Base-by-base conservation (phyloP, 768 basidiomycete genomes). In the Cystofilobasidium bisporidii region DNA sequence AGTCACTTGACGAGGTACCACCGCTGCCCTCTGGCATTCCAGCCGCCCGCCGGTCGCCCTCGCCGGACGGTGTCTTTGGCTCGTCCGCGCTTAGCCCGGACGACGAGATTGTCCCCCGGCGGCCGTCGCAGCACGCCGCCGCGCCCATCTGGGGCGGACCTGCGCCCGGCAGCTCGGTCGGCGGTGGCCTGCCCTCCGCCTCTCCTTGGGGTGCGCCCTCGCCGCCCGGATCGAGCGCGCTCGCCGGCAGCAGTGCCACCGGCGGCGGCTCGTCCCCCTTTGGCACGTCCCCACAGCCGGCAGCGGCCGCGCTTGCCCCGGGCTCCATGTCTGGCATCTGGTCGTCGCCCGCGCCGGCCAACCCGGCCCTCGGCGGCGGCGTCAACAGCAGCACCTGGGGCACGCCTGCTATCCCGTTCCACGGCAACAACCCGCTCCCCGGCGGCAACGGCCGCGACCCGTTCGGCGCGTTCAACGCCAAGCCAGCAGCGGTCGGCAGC, bases 61-160 rank as follows among this genome's bases (percentile, higher is more conserved):
- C 63, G 4, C 62, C 68, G 12, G 61, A 53, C 20, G 47, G 38
- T 36, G 53, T 58, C 32, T 69, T 69, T 58, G 68, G 68, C 41
- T 65, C 68, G 30, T 69, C 68, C 1, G 68, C 68, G 22, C 58
- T 69, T 30, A 63, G 55, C 41, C 57, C 68, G 8, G 68, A 69
- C 50, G 68, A 69, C 48, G 68, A 69, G 40, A 69, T 69, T 40
- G 63, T 69, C 30, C 68, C 67, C 36, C 67, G 67, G 30, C 67
- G 67, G 9, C 67, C 67, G 30, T 61, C 61, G 14, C 53, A 68
- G 53, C 53, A 28, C 28, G 28, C 32, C 32, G 67, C 62, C 8
- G 60, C 57, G n/a, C 56, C 65, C 2, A 57, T 68, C 17, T 68
- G 67, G 67, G 67, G 67, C 18, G 67, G 60, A 15, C 65, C 65